Base-by-base conservation (phyloP, 805 yeast genomes). In the Lachancea lanzarotensis region DNA sequence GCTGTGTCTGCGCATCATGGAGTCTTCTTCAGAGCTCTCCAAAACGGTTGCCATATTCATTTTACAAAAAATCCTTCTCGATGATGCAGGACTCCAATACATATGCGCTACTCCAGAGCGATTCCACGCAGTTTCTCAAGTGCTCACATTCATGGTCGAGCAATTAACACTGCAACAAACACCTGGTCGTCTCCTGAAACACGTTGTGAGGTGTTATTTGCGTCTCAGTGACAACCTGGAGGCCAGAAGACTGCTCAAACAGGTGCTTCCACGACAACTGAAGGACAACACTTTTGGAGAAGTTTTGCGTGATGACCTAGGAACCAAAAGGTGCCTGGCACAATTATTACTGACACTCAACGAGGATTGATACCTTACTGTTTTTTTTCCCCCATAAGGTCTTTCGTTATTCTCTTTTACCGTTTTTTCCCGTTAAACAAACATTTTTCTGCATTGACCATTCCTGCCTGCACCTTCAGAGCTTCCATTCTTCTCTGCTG, bases 1-100 rank as follows among this genome's bases (percentile, higher is more conserved):
- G 4, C 69, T 93, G 45, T 93, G 98, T 62, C 71, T 91, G 47
- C 82, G 93, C 56, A 91, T 93, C 50, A 91, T 91, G 95, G 98
- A 91, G 62, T 80, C 90, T 1, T 88, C 96, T 7, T 84, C 96
- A 0, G 98, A 93, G 61, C 73, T 91, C 42, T 82, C 95, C 40
- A 91, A 93, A 60, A 93, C 98, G 0, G 98, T 91, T 20, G 98
- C 98, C 3, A 90, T 91, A 46, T 91, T 93, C 69, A 91, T 93
- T 48, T 84, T 93, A 38, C 97, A 91, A 61, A 91, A 90, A 65
- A 91, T 91, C 45, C 72, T 91, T 42, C 75, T 89, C 52, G 98
- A 93, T 66, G 96, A 91, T 58, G 79, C 83, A 53, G 98, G 98
- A 0, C 74, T 91, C 49, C 78, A 81, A 17, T 93, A 93, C 66